Evolutionary conservation across 1,284 basidiomycete species (phyloP).

Genomic region (Microbotryum silenes-acaulis): DNA sequence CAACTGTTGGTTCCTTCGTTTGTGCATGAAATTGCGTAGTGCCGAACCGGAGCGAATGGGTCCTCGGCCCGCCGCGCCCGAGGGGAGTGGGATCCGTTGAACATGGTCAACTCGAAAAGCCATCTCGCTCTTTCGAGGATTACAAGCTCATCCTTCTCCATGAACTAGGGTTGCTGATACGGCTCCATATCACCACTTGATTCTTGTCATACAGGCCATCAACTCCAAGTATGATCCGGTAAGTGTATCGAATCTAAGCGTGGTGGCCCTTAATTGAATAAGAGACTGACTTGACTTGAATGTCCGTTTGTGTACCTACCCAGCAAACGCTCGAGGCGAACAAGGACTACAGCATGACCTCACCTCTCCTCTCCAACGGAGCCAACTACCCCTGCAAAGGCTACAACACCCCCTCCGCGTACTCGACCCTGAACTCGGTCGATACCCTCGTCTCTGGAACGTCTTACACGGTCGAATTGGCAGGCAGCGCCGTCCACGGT

Average conservation of each 20-base stretch:
- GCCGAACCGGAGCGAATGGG: too few relatives aligned
- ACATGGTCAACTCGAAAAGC: too few relatives aligned
- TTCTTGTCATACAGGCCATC: conserved; percentile 8
- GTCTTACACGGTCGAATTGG: conserved; percentile 33
- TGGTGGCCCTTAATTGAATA: too few relatives aligned
- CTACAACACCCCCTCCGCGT: conserved; percentile 38
- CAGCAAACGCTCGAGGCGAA: conserved; percentile 31
- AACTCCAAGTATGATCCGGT: conserved; percentile 22
- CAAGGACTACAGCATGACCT: conserved; percentile 43
- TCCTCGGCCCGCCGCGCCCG: too few relatives aligned
- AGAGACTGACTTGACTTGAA: too few relatives aligned
- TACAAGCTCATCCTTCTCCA: not conserved
- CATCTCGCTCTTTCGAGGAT: not conserved
- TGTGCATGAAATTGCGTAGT: too few relatives aligned
- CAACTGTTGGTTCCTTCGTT: too few relatives aligned
- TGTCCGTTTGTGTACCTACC: too few relatives aligned
- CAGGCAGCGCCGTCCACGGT: conserved; percentile 40
- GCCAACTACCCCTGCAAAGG: conserved; percentile 44
- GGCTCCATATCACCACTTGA: not conserved
- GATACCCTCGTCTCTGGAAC: conserved; percentile 36
- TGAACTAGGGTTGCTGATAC: not conserved
- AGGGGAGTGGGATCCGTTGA: too few relatives aligned
- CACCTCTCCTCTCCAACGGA: conserved; percentile 39
- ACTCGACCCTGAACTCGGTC: conserved; percentile 35
- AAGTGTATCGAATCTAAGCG: too few relatives aligned